Evolutionary conservation across 2,329 filamentous ascomycete species (phyloP).

Genomic region (Stachybotrys chartarum): DNA sequence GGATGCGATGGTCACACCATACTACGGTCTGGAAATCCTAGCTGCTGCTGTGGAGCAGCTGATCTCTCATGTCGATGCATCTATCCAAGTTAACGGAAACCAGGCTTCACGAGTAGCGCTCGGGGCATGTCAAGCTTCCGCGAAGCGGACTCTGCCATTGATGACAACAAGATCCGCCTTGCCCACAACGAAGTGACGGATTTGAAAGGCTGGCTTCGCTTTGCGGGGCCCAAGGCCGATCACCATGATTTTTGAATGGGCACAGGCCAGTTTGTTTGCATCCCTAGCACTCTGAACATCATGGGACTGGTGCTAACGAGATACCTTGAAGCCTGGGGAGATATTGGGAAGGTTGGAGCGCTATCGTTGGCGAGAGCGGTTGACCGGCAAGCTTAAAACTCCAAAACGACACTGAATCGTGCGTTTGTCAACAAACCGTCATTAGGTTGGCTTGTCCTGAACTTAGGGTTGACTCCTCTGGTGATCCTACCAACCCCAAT

Average conservation of each 20-base stretch:
- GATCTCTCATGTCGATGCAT: constrained; percentile 13
- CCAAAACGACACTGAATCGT: not conserved
- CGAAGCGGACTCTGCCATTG: constrained; percentile 8
- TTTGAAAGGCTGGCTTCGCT: constrained; percentile 15
- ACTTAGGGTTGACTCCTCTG: constrained; percentile 15
- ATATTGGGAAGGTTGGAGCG: constrained; percentile 7
- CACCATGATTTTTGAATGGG: constrained; percentile 18
- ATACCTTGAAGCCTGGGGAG: constrained; percentile 19
- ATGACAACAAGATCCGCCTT: constrained; percentile 14
- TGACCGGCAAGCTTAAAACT: constrained; percentile 14
- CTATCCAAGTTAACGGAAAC: constrained; percentile 17
- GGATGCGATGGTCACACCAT: constrained; percentile 5
- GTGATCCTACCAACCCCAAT: constrained; percentile 16
- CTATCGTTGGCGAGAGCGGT: constrained; percentile 14
- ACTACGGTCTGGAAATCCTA: constrained; percentile 15
- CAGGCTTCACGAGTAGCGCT: constrained; percentile 15
- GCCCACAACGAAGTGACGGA: constrained; percentile 17
- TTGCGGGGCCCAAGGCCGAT: constrained; percentile 15
- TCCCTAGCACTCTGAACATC: constrained; percentile 14
- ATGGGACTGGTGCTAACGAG: constrained; percentile 11
- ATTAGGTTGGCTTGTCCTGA: constrained; percentile 19
- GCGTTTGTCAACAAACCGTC: constrained; percentile 14
- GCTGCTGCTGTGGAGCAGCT: constrained; percentile 13
- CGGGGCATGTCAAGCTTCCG: constrained; percentile 12
- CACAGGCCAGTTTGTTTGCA: constrained; percentile 17